Evolutionary conservation across 1,284 basidiomycete genomes (phyloP).

Genomic region (Ganoderma leucocontextum): DNA sequence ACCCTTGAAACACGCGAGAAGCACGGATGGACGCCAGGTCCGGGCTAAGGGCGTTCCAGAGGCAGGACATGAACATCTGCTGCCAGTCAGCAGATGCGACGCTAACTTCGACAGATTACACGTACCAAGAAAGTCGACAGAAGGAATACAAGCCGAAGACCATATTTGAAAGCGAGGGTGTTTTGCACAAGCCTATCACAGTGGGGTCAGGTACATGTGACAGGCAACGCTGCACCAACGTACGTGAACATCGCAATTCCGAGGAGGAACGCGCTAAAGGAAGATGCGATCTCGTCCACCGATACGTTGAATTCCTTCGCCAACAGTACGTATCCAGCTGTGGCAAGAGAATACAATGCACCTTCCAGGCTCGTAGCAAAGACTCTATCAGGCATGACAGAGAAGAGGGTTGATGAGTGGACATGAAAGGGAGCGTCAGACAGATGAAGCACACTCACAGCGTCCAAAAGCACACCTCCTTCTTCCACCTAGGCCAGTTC

Average conservation of each 20-base stretch:
- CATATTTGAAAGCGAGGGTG: constrained; percentile 52
- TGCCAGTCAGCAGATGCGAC: background rate
- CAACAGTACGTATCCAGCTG: constrained; percentile 50
- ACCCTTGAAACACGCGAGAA: constrained; percentile 53
- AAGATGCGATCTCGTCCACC: constrained; percentile 51
- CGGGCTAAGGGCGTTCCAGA: constrained; percentile 54
- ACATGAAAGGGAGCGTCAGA: too few relatives aligned
- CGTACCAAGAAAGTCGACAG: constrained; percentile 48
- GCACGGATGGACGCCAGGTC: constrained; percentile 50
- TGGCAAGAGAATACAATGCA: constrained; percentile 51
- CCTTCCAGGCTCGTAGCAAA: constrained; percentile 52
- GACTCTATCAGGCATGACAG: constrained; percentile 34
- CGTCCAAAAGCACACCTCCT: constrained; percentile 54
- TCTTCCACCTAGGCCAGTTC: constrained; percentile 57
- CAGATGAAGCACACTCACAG: constrained; percentile 39
- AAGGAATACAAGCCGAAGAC: constrained; percentile 53
- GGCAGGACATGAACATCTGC: constrained; percentile 54
- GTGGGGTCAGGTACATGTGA: background rate
- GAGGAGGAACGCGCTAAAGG: constrained; percentile 49
- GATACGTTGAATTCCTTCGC: constrained; percentile 49
- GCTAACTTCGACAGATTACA: background rate
- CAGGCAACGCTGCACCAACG: constrained; percentile 7
- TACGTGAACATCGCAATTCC: constrained; percentile 52
- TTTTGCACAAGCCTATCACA: constrained; percentile 49
- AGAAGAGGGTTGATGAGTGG: background rate